Evolutionary conservation across 306 rosid species (phyloP), one percentile per base, ranked within the genome.

Genomic region (Quercus agrifolia): DNA sequence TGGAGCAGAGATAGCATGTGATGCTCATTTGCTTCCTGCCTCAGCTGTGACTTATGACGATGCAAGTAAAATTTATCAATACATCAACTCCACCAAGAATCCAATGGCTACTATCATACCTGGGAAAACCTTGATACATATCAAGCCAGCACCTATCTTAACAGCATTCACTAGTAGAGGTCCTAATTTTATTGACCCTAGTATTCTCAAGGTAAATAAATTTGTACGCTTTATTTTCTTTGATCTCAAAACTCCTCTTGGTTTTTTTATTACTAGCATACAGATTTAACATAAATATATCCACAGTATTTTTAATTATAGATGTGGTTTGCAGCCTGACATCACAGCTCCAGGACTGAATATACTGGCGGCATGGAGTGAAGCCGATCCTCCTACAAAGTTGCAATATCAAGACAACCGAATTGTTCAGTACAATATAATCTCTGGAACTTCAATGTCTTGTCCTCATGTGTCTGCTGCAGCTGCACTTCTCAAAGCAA

Each of bases 381-480:
- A 77, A 63, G 84, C 25, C 41, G 90, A 93, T 77, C 83, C 98
- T 3, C 99, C 99, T 17, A 89, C 99, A 46, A 78, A 83, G 82
- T 77, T 91, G 74, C 66, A 86, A 13, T 46, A 21, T 70, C 9
- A n/a, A 1, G 98, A 95, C 81, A 78, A 83, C 31, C 82, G 98
- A 77, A 85, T 93, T 15, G 96, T 77, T 30, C 57, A 83, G 81
- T 95, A 89, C 80, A 95, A 89, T 73, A 83, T 95, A 30, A 74
- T 80, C 41, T 93, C 99, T 17, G 99, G 99, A 55, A 95, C 99
- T 51, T 95, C 99, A 33, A 95, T 95, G 99, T 86, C 99, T 35
- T 91, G 98, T 76, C 98, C 99, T 85, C 99, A 95, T 71, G 87
- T 95, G 66, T 63, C 96, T 54, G 99, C 92, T 21, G 87, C 92